Percentiles rank a stretch among this genome's conserved stretches.
Evolutionary conservation across 306 rosid genomes (phyloP).

Genomic region (Canavalia ensiformis): DNA sequence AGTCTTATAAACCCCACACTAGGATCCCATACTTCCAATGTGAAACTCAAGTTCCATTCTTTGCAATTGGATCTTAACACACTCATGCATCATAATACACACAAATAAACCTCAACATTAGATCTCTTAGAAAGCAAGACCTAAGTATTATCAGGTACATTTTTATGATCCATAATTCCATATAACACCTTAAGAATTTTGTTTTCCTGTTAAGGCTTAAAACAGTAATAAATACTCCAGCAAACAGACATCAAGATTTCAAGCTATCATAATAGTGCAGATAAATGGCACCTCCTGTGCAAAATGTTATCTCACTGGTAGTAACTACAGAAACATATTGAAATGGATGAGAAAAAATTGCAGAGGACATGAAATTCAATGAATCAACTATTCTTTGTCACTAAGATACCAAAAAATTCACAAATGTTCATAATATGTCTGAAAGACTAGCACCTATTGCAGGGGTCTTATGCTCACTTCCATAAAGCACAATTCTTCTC

Average conservation of each 20-base stretch:
- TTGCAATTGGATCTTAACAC: neutral
- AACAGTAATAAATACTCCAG: conserved; percentile 18
- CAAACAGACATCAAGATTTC: conserved; percentile 21
- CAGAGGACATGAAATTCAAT: neutral
- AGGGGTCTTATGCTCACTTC: neutral
- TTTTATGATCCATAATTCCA: neutral
- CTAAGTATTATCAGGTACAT: conserved; percentile 12
- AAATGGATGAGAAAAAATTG: conserved; percentile 7
- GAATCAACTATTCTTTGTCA: conserved; percentile 13
- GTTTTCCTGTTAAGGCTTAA: conserved; percentile 16
- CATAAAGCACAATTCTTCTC: conserved; percentile 26
- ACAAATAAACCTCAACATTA: conserved; percentile 18
- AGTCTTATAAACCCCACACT: no score
- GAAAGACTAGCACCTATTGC: conserved; percentile 17
- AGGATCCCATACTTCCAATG: no score
- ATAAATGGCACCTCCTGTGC: neutral
- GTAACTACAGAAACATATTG: conserved; percentile 8
- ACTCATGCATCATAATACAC: conserved; percentile 22
- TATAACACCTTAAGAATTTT: conserved; percentile 27
- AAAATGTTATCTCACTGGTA: conserved; percentile 11
- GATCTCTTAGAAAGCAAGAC: conserved; percentile 19
- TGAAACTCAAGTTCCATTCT: no score
- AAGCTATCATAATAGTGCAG: conserved; percentile 23
- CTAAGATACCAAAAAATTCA: conserved; percentile 15
- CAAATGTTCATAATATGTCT: neutral